These are phyloP conservation scores for Marsdenia floribunda DNA, from an alignment of 257 asterid genomes.

Conservation along the genomic window DNA sequence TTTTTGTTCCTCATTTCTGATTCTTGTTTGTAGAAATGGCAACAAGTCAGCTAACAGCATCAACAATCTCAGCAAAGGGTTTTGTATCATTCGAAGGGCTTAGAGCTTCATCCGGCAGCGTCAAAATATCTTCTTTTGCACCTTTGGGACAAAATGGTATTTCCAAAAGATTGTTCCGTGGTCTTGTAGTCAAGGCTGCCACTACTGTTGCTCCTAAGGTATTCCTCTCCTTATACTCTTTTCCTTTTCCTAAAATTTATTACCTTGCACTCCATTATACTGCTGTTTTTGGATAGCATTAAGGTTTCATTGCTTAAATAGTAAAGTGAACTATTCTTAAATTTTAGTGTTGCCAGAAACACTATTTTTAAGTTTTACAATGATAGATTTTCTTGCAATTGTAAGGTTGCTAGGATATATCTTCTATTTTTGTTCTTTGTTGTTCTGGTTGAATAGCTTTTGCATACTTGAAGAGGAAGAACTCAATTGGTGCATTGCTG, in stretches of 20 bases:
- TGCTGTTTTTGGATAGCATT: not conserved
- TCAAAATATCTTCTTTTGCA: constrained; percentile 39
- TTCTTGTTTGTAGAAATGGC: constrained; percentile 49
- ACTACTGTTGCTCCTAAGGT: constrained; percentile 93
- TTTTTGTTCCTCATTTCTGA: not conserved
- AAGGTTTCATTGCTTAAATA: not conserved
- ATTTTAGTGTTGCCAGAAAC: not conserved
- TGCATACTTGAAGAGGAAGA: not conserved
- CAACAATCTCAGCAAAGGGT: constrained; percentile 63
- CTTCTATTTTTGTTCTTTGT: not conserved
- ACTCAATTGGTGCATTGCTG: not conserved
- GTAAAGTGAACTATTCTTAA: not conserved
- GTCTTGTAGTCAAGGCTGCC: constrained; percentile 82
- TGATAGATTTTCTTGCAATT: not conserved
- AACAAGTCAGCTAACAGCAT: constrained; percentile 65
- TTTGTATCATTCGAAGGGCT: constrained; percentile 80
- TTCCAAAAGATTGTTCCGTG: constrained; percentile 37
- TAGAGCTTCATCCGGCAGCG: constrained; percentile 40
- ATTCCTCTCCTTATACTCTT: not conserved
- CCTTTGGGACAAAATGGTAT: constrained; percentile 43
- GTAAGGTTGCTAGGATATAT: not conserved
- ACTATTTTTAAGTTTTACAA: not conserved
- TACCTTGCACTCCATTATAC: not conserved
- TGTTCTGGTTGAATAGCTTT: not conserved
- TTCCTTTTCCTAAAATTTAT: too few species aligned